These are phyloP conservation scores for Metschnikowia matae DNA, from an alignment of 805 yeast species.

Conservation along the genomic window DNA sequence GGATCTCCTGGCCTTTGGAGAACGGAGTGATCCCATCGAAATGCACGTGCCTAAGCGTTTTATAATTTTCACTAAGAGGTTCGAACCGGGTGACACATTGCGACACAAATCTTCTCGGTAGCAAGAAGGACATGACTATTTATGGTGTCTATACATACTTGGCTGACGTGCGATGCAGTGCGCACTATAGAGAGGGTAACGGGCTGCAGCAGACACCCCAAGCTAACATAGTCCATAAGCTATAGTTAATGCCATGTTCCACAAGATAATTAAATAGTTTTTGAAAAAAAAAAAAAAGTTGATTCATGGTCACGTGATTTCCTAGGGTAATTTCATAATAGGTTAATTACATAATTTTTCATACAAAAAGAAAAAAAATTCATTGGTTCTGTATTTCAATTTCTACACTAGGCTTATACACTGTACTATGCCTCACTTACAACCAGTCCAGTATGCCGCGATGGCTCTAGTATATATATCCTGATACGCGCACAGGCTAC, in stretches of 20 bases:
- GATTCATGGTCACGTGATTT: too few species aligned
- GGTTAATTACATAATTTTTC: too few species aligned
- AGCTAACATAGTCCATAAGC: not conserved
- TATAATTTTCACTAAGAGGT: conserved; percentile 32
- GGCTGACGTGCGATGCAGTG: not conserved
- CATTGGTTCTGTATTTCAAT: too few species aligned
- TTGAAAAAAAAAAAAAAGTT: too few species aligned
- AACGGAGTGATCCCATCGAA: conserved; percentile 40
- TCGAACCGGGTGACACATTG: conserved; percentile 22
- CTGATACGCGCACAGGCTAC: not conserved
- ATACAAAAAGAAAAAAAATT: too few species aligned
- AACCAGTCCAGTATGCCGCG: not conserved
- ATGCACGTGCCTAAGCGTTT: conserved; percentile 38
- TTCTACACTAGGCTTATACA: too few species aligned
- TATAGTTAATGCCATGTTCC: not conserved
- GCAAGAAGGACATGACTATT: not conserved
- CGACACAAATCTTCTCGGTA: conserved; percentile 13
- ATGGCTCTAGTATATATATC: not conserved
- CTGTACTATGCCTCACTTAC: too few species aligned
- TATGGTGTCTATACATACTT: too few species aligned
- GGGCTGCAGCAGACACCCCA: too few species aligned
- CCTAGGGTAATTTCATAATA: too few species aligned
- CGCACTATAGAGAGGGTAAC: not conserved
- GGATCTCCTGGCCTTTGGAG: conserved; percentile 50
- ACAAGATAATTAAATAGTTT: too few species aligned